Conservation (phyloP, 148 eudicot species). For the Salicornia ramosissima region DNA sequence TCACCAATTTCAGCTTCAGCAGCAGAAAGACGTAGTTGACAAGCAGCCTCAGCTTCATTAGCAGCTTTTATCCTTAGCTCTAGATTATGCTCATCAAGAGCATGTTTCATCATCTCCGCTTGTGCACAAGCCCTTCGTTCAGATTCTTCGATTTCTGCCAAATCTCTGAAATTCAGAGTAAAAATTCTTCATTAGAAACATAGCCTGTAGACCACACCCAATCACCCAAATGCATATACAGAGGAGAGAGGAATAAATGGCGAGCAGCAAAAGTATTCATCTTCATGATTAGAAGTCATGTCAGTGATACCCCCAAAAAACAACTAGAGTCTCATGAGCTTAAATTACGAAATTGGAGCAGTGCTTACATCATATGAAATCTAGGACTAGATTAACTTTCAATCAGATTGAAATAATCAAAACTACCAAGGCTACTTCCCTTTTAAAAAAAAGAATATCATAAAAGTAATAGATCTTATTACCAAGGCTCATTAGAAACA, state of each 20-base stretch:
- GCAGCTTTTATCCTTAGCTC: conserved; percentile 93
- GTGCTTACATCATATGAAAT: background rate
- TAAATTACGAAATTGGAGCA: background rate
- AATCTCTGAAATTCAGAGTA: conserved; percentile 34
- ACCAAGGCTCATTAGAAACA: no score
- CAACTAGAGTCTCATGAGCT: background rate
- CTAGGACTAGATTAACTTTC: background rate
- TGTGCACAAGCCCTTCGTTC: conserved; percentile 66
- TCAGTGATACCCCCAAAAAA: background rate
- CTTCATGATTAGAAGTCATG: background rate
- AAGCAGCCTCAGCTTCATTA: conserved; percentile 91
- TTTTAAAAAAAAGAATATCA: background rate
- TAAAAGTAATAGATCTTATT: no score
- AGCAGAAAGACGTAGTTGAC: conserved; percentile 67
- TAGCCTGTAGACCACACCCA: background rate
- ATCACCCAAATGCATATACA: background rate
- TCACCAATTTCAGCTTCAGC: conserved; percentile 93
- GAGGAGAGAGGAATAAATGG: background rate
- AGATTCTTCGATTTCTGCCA: conserved; percentile 75
- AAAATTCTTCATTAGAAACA: background rate
- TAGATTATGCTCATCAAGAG: conserved; percentile 72
- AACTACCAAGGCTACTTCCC: background rate
- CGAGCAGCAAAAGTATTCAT: background rate
- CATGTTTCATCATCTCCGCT: conserved; percentile 61
- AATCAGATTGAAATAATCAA: background rate